Percentiles rank a stretch among this genome's conserved stretches.
Conservation (phyloP, 2,329 filamentous ascomycete genomes). For the Aureobasidium zeae region DNA sequence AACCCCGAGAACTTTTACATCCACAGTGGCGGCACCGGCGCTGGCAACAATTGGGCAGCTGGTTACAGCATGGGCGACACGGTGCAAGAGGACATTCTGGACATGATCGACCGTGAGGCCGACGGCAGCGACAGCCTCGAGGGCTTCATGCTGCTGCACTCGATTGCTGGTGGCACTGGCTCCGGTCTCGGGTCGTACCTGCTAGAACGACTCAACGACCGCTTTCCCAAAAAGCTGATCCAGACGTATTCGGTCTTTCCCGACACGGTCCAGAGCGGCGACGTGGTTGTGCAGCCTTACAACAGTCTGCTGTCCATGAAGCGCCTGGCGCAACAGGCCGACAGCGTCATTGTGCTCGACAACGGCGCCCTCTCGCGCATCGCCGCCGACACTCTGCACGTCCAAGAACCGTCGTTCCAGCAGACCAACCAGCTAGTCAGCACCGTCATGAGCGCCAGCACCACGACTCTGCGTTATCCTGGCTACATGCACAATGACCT, state of each 20-base stretch:
- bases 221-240: conserved; percentile 97
- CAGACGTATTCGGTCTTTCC: conserved; percentile 99
- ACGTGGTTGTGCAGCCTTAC: conserved; percentile 96
- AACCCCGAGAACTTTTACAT: conserved; percentile 99
- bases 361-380: conserved; percentile 91
- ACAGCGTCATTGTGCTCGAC: conserved; percentile 94
- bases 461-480: conserved; percentile 89
- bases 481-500: conserved; percentile 99
- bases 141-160: conserved; percentile 98
- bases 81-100: conserved; percentile 94
- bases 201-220: conserved; percentile 88
- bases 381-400: conserved; percentile 85
- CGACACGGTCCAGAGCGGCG: conserved; percentile 74
- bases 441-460: conserved; percentile 98
- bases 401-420: conserved; percentile 90
- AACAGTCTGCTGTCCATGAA: conserved; percentile 92
- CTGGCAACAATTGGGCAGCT: conserved; percentile 97
- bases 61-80: conserved; percentile 87
- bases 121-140: conserved; percentile 95
- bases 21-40: conserved; percentile 84
- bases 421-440: conserved; percentile 93
- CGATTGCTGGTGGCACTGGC: conserved; percentile 92
- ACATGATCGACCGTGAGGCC: conserved; percentile 98
- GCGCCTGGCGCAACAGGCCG: conserved; percentile 86
- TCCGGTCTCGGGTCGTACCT: conserved; percentile 94